A percentile compares a stretch with the other conserved stretches of the same genome.
Conservation (phyloP, 2,329 filamentous ascomycete species). For the Chalaropsis ovoidea region DNA sequence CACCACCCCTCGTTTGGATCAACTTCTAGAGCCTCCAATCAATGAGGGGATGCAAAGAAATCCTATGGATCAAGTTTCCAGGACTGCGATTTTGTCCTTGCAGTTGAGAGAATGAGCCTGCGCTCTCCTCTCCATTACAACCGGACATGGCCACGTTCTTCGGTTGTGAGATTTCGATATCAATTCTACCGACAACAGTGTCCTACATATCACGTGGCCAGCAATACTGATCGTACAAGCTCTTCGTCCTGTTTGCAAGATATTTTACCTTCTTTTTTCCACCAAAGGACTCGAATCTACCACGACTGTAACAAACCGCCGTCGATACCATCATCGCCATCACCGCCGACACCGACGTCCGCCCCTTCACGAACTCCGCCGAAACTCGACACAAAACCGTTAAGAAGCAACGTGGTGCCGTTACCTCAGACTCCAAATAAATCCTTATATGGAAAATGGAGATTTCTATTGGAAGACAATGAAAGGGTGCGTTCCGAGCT, state of each 20-base stretch:
- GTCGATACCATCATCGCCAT: background rate
- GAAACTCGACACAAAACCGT: background rate
- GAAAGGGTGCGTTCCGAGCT: slow-evolving; percentile 16
- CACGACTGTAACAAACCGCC: background rate
- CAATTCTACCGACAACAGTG: slow-evolving; percentile 5
- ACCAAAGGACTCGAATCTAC: background rate
- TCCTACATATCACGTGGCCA: background rate
- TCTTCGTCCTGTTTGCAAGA: background rate
- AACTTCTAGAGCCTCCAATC: background rate
- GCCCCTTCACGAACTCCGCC: background rate
- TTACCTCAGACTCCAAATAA: slow-evolving; percentile 15
- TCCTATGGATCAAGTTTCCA: slow-evolving; percentile 11
- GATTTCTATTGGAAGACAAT: slow-evolving; percentile 22
- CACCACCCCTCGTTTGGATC: background rate
- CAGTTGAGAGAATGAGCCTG: slow-evolving; percentile 22
- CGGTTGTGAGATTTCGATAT: background rate
- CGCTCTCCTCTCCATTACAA: slow-evolving; percentile 16
- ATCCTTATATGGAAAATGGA: slow-evolving; percentile 22
- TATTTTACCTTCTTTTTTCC: background rate
- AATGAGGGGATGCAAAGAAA: background rate
- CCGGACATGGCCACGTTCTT: slow-evolving; percentile 19
- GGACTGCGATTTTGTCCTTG: slow-evolving; percentile 15
- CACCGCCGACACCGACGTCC: background rate
- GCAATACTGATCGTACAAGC: background rate
- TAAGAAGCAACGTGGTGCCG: background rate